Evolutionary conservation across 2,329 filamentous ascomycete genomes (phyloP), one percentile per base, ranked within the genome.

Genomic region (Colletotrichum incanum): DNA sequence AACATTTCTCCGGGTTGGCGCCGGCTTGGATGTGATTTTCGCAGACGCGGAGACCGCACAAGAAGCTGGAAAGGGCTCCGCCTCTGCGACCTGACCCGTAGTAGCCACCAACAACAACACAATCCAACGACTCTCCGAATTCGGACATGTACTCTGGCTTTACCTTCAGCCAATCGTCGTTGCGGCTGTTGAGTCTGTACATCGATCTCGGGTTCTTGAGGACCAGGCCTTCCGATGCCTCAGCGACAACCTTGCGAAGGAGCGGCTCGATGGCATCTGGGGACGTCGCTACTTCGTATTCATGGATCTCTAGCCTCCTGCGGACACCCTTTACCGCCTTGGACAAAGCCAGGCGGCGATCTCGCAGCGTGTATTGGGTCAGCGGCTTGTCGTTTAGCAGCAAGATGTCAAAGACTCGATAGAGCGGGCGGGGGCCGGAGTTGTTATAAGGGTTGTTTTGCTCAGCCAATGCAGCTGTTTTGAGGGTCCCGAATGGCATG

Each of bases 121-220:
- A 94, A 79, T 99, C 96, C 4, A 99, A 89, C 0, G 93, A 94
- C 82, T 98, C 96, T 73, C 96, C 96, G 80, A 96, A 98, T 74
- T 98, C 96, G 2, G 92, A 92, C 95, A 98, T 98, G 81, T 99
- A 99, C 75, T 99, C 96, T 1, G 96, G 96, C 78, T 99, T 99
- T 11, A 99, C 95, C 80, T 99, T 99, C 83, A 98, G 93, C 96
- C 96, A 99, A 81, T 98, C 94, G 76, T 97, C 94, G 77, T 97
- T 96, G 59, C 96, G 93, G 76, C 94, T 93, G 78, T 97, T 98
- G 12, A 98, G 87, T 8, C 91, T 89, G 80, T 99, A 99, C 78
- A 90, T 88, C 0, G 95, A 97, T 6, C 93, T 88, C 9, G 96
- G 96, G 74, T 98, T 98, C 84, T 99, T 99, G 64, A 98, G 84